These are phyloP conservation scores for Nicotiana noctiflora DNA, from an alignment of 257 asterid genomes.

Conservation along the genomic window DNA sequence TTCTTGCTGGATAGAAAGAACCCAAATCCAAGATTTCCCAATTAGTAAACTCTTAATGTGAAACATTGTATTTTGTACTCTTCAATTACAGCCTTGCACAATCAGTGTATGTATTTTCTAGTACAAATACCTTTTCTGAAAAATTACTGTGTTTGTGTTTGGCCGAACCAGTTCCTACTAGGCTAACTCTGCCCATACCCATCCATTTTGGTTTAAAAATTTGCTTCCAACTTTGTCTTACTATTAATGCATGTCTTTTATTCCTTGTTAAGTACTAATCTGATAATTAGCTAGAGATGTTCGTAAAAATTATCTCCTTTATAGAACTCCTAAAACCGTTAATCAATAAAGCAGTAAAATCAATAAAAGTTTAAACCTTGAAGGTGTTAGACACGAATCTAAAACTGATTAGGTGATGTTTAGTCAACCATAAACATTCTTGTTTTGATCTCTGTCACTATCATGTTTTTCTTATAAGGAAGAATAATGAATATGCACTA, in stretches of 20 bases:
- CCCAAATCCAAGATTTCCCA: neutral
- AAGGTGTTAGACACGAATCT: neutral
- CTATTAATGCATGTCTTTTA: neutral
- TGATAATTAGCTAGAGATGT: neutral
- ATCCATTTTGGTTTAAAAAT: neutral
- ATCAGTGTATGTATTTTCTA: too few species aligned
- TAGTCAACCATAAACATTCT: neutral
- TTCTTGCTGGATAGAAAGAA: neutral
- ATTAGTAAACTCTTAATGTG: neutral
- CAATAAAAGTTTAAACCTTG: neutral
- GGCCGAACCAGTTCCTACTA: too few species aligned
- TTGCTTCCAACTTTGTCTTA: neutral
- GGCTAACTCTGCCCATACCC: too few species aligned
- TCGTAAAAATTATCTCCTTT: neutral
- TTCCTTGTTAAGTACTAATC: neutral
- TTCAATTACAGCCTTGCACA: neutral
- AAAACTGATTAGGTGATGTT: neutral
- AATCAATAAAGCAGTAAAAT: neutral
- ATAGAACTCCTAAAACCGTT: neutral
- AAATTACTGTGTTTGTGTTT: too few species aligned
- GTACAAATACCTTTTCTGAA: too few species aligned
- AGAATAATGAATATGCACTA: too few species aligned
- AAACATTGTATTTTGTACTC: neutral
- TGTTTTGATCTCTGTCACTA: constrained; percentile 1
- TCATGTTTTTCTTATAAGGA: neutral